Evolutionary conservation across 306 rosid genomes (phyloP).

Genomic region (Begonia peltatifolia): DNA sequence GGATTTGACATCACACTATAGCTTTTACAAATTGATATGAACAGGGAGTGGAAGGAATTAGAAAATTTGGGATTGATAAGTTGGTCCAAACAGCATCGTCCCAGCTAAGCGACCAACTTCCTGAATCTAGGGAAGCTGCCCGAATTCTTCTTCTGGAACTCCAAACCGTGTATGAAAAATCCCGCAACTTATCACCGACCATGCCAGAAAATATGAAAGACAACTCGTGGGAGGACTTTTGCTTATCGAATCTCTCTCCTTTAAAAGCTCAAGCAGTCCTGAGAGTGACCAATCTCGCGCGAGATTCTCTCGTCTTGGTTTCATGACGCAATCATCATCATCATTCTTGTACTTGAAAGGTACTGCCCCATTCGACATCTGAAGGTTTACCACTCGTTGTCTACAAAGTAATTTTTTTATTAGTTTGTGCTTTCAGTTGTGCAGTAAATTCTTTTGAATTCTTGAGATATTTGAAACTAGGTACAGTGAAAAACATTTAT

Average conservation of each 20-base stretch:
- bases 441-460: too few relatives aligned
- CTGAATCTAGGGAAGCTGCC: slow-evolving; percentile 97
- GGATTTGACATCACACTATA: too few relatives aligned
- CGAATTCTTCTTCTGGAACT: slow-evolving; percentile 70
- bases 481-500: too few relatives aligned
- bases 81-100: slow-evolving; percentile 84
- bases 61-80: slow-evolving; percentile 74
- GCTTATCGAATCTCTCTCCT: slow-evolving; percentile 78
- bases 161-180: slow-evolving; percentile 62
- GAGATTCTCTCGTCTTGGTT: slow-evolving; percentile 53
- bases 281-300: slow-evolving; percentile 59
- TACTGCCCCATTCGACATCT: too few relatives aligned
- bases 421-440: too few relatives aligned
- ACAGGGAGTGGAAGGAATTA: slow-evolving; percentile 88
- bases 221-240: slow-evolving; percentile 80
- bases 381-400: too few relatives aligned
- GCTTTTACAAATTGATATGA: slow-evolving; percentile 2
- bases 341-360: slow-evolving; percentile 19
- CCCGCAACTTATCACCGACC: slow-evolving; percentile 20
- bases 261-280: slow-evolving; percentile 95
- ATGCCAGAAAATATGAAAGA: slow-evolving; percentile 28
- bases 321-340: slow-evolving; percentile 33
- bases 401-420: too few relatives aligned
- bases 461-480: too few relatives aligned
- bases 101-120: slow-evolving; percentile 92